Evolutionary conservation across 1,139 yeast species (phyloP).

Genomic region (Kodamaea arcana): DNA sequence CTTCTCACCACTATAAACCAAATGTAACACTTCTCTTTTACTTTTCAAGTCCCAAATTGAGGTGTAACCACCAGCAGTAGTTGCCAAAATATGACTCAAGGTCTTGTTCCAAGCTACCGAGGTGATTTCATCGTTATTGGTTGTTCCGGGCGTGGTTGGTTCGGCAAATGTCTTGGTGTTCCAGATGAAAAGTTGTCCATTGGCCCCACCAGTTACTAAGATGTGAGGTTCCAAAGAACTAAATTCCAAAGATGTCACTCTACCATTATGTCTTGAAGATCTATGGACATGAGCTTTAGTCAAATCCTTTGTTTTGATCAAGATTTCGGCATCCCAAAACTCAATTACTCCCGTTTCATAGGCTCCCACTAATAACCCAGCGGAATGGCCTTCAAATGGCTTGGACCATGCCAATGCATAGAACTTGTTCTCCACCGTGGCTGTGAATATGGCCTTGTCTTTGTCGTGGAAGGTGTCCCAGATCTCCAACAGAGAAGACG

Average conservation of each 20-base stretch:
- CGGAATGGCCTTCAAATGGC: slow-evolving; percentile 49
- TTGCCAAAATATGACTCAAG: slow-evolving; percentile 83
- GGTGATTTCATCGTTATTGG: slow-evolving; percentile 79
- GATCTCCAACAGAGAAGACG: slow-evolving; percentile 70
- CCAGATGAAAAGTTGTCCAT: slow-evolving; percentile 89
- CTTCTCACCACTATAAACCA: slow-evolving; percentile 55
- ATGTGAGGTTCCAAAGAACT: slow-evolving; percentile 70
- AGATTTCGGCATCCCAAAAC: slow-evolving; percentile 62
- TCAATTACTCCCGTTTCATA: slow-evolving; percentile 78
- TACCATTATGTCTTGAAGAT: slow-evolving; percentile 61
- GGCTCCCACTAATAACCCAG: slow-evolving; percentile 80
- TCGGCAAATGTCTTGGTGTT: slow-evolving; percentile 62
- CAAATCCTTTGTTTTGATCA: slow-evolving; percentile 37
- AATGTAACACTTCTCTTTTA: slow-evolving; percentile 82
- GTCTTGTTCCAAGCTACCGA: slow-evolving; percentile 87
- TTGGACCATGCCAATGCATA: slow-evolving; percentile 85
- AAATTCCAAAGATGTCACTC: slow-evolving; percentile 73
- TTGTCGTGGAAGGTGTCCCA: slow-evolving; percentile 62
- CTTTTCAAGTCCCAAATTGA: slow-evolving; percentile 93
- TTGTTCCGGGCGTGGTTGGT: slow-evolving; percentile 76
- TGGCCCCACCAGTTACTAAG: slow-evolving; percentile 81
- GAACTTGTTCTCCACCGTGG: slow-evolving; percentile 59
- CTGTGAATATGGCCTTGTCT: slow-evolving; percentile 47
- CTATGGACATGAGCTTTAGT: slow-evolving; percentile 42
- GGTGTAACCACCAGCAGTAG: slow-evolving; percentile 78